Conservation (phyloP, 306 rosid species). For the Cucurbita argyrosperma region DNA sequence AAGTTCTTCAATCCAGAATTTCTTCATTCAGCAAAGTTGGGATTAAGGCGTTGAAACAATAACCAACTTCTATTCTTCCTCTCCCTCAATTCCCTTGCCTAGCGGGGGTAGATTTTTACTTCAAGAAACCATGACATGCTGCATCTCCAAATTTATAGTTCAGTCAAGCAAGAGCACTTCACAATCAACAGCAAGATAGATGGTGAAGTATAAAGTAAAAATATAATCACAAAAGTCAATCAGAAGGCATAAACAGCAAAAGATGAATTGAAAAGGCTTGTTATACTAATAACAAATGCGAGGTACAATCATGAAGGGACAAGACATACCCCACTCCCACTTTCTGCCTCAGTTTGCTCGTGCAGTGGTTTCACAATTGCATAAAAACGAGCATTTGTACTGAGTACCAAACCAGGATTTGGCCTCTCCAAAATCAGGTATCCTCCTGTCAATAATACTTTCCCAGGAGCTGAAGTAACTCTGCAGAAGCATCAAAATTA, state of each 20-base stretch:
- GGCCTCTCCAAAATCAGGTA: slow-evolving; percentile 68
- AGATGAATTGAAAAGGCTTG: not conserved
- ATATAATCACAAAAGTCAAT: not conserved
- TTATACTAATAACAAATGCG: not conserved
- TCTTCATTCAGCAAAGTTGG: not conserved
- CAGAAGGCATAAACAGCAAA: not conserved
- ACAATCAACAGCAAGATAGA: not conserved
- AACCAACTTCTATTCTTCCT: not conserved
- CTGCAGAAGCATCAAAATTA: slow-evolving; percentile 12
- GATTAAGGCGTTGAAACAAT: not conserved
- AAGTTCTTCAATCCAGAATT: not conserved
- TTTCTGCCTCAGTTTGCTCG: slow-evolving; percentile 27
- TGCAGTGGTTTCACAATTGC: slow-evolving; percentile 56
- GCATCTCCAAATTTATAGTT: not conserved
- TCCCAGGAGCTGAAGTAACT: slow-evolving; percentile 75
- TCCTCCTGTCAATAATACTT: slow-evolving; percentile 69
- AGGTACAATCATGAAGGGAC: not conserved
- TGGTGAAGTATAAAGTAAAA: not conserved
- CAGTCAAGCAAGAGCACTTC: not conserved
- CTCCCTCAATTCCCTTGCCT: not conserved
- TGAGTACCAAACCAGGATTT: slow-evolving; percentile 58
- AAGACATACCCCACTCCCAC: slow-evolving; percentile 48
- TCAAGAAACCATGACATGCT: not conserved
- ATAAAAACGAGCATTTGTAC: slow-evolving; percentile 66
- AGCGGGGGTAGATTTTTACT: not conserved